Base-by-base conservation (phyloP, 1,284 basidiomycete species). In the Ustilago vetiveriae region DNA sequence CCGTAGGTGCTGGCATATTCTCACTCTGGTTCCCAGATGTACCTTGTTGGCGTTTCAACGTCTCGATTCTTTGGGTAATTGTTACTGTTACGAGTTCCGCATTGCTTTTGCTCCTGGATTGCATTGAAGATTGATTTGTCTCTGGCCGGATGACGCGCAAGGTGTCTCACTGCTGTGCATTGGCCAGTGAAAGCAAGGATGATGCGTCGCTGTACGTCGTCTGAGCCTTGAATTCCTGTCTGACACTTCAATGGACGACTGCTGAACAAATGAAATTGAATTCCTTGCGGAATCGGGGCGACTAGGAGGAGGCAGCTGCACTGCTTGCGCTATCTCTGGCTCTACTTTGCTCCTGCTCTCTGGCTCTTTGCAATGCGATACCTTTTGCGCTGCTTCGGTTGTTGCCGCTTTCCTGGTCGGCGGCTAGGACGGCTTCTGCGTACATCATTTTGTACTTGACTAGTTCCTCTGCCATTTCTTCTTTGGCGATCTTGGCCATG, bases 391-490 rank as follows among this genome's bases (percentile, higher is more conserved):
- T 56, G n/a, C 60, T 56, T 17, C 62, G 40, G 36, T 65, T 48
- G n/a, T 53, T 49, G 2, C 42, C 48, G 27, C 51, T 59, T 40
- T 67, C 52, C 41, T 50, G 53, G 16, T 75, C 73, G 1, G 68
- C 71, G 16, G 65, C 66, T 9, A 75, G 47, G 14, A 77, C 71
- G 0, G 67, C 75, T 33, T 77, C 75, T 11, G 75, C 75, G 49
- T 73, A 74, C 78, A 80, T 80, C 41, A 79, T 66, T 37, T 80
- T 80, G 63, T 80, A 80, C 41, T 67, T 66, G 0, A 78, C 76
- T 19, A 80, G 53, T 30, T 80, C 77, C 33, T 82, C 78, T 0
- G 76, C 80, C 72, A 80, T 80, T 36, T 82, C 80, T 21, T 82
- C 80, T 40, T 80, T 79, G 19, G 76, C 79, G 21, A 82, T 65